Conservation (phyloP, 140 eudicot genomes). For the Senecio squalidus region DNA sequence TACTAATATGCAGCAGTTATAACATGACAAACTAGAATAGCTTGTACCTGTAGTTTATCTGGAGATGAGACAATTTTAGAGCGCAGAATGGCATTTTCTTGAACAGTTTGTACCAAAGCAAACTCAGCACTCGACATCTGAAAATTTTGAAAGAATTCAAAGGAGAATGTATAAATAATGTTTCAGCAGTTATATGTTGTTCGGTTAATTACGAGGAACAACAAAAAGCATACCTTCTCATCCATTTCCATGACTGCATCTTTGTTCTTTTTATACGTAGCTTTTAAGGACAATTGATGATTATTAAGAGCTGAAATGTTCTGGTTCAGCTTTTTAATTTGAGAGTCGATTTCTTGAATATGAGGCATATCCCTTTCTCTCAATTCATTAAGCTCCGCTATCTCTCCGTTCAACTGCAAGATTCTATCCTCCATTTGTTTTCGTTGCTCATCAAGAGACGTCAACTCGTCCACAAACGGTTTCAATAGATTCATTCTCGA, state of each 20-base stretch:
- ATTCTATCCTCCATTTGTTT: conserved; percentile 41
- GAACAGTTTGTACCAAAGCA: conserved; percentile 66
- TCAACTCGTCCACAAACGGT: conserved; percentile 49
- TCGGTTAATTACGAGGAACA: background rate
- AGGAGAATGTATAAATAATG: background rate
- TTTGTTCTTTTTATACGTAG: conserved; percentile 47
- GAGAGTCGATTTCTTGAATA: conserved; percentile 56
- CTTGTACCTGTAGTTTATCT: conserved; percentile 78
- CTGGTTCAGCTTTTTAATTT: conserved; percentile 62
- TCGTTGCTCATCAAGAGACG: conserved; percentile 42
- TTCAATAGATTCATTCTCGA: conserved; percentile 35
- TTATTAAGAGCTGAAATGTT: conserved; percentile 52
- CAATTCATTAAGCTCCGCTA: conserved; percentile 48
- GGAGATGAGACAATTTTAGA: conserved; percentile 92
- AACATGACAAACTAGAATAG: background rate
- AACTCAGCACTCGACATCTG: conserved; percentile 82
- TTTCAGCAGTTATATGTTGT: background rate
- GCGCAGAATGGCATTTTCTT: conserved; percentile 75
- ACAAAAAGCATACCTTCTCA: conserved; percentile 47
- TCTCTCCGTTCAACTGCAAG: conserved; percentile 50
- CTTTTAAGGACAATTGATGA: conserved; percentile 59
- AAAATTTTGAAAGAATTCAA: conserved; percentile 14
- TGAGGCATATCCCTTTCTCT: conserved; percentile 71
- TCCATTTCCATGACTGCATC: conserved; percentile 64
- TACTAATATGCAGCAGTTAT: background rate